A percentile compares a stretch with the other conserved stretches of the same genome.
Conservation (phyloP, 495 filamentous ascomycete species). For the Neurospora tetraspora region DNA sequence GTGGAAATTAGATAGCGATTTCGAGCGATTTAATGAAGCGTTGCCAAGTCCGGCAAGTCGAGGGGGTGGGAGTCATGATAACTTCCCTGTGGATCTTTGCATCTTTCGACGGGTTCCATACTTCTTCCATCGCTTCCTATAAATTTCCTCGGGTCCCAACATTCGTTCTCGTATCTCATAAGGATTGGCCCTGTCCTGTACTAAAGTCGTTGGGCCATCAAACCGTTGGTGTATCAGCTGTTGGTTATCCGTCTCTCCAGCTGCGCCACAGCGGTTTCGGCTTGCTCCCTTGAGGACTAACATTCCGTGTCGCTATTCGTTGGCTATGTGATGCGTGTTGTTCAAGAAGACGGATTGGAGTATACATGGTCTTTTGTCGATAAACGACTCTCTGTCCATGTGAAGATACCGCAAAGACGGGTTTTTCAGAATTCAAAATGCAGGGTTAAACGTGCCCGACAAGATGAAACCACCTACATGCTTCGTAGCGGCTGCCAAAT, state of each 20-base stretch:
- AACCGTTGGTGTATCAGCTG: neutral
- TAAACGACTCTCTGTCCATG: neutral
- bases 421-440: no score
- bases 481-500: no score
- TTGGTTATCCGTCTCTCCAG: neutral
- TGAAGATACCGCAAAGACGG: neutral
- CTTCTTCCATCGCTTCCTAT: neutral
- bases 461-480: no score
- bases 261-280: slow-evolving; percentile 1
- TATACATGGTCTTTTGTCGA: neutral
- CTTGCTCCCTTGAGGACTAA: neutral
- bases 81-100: neutral
- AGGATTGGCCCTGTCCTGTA: neutral
- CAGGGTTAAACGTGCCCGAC: no score
- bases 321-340: neutral
- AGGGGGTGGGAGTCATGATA: neutral
- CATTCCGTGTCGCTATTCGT: neutral
- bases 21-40: neutral
- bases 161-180: neutral
- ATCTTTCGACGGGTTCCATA: neutral
- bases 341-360: neutral
- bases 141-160: neutral
- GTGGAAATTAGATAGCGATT: neutral
- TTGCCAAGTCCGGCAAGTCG: neutral
- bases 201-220: neutral